A percentile compares a stretch with the other conserved stretches of the same genome.
Conservation (phyloP, 495 filamentous ascomycete species). For the Neurospora sp. region DNA sequence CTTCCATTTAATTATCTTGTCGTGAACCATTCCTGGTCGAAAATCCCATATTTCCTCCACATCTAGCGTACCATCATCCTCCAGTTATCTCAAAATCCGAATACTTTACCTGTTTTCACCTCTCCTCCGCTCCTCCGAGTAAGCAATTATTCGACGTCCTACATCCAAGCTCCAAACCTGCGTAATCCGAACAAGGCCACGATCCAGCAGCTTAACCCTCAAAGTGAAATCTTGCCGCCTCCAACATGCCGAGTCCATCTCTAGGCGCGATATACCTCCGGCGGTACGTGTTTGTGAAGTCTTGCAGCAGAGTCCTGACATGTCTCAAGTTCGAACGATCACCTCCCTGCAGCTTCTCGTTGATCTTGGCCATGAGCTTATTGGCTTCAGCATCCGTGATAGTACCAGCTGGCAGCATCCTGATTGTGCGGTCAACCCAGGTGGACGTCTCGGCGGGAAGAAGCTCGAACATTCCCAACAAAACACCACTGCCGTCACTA, state of each 20-base stretch:
- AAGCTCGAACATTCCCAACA: slow-evolving; percentile 80
- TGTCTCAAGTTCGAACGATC: slow-evolving; percentile 54
- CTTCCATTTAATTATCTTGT: neutral
- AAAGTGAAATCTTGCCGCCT: slow-evolving; percentile 80
- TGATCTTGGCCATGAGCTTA: slow-evolving; percentile 54
- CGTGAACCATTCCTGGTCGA: neutral
- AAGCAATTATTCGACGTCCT: neutral
- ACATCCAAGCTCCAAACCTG: neutral
- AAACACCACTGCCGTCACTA: slow-evolving; percentile 82
- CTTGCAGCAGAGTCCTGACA: slow-evolving; percentile 78
- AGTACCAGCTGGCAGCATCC: slow-evolving; percentile 71
- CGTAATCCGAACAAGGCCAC: neutral
- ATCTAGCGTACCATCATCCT: neutral
- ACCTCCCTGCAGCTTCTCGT: slow-evolving; percentile 54
- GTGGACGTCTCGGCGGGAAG: slow-evolving; percentile 62
- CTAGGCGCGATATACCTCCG: slow-evolving; percentile 89
- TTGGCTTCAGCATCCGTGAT: slow-evolving; percentile 54
- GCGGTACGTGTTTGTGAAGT: slow-evolving; percentile 92
- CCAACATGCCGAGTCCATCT: slow-evolving; percentile 76
- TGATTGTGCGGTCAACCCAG: slow-evolving; percentile 76
- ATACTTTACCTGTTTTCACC: neutral
- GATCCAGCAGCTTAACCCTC: slow-evolving; percentile 34
- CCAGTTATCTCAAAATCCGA: neutral
- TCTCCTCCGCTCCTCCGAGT: neutral
- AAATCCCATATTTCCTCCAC: neutral